Conservation (phyloP, 352 stramenopile genomes). For the Globisporangium sylvaticum region DNA sequence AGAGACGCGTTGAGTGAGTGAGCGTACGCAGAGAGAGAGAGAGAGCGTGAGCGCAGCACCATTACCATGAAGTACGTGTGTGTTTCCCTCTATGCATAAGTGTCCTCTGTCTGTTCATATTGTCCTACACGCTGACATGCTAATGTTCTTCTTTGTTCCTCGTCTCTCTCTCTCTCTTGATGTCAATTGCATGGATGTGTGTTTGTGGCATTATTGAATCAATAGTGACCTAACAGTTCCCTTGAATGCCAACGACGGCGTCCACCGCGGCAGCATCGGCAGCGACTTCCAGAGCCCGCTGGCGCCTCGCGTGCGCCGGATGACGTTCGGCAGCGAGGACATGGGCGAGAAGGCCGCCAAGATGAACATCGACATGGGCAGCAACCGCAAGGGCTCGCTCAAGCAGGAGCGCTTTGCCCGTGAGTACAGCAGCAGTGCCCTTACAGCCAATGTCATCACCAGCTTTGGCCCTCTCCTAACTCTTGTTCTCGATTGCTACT, state of each 20-base stretch:
- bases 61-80: background rate
- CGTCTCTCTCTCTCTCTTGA: too few species aligned
- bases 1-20: background rate
- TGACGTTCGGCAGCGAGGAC: slow-evolving; percentile 55
- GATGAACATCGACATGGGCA: slow-evolving; percentile 59
- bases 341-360: slow-evolving; percentile 62
- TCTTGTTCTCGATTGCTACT: slow-evolving; percentile 2
- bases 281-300: slow-evolving; percentile 23
- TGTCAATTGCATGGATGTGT: background rate
- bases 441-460: background rate
- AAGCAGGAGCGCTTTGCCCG: slow-evolving; percentile 47
- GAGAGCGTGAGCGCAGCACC: background rate
- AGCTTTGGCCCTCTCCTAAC: background rate
- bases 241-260: slow-evolving; percentile 22
- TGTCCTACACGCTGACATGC: background rate
- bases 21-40: background rate
- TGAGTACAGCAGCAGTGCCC: slow-evolving; percentile 23
- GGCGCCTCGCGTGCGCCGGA: slow-evolving; percentile 32
- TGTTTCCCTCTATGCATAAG: too few species aligned
- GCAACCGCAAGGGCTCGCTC: slow-evolving; percentile 44
- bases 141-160: background rate
- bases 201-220: background rate
- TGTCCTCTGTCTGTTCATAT: background rate
- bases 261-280: slow-evolving; percentile 8
- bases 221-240: slow-evolving; percentile 29